Base-by-base conservation (phyloP, 164 flowering plant genomes). In the Taxillus chinensis region DNA sequence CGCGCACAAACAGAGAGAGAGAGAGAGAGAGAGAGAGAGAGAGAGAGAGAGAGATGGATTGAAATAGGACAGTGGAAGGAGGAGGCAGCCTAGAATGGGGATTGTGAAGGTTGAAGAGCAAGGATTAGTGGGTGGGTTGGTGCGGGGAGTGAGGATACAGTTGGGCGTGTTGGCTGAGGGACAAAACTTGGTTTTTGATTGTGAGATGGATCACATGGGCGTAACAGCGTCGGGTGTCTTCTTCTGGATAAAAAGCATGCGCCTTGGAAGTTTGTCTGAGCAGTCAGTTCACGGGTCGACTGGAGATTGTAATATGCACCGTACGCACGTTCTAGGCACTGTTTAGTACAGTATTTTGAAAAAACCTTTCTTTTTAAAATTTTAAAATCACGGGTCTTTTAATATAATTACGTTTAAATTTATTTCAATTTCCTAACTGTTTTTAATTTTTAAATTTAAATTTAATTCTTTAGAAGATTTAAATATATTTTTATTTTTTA, bases 131-230 rank as follows among this genome's bases (percentile, higher is more conserved):
- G 65, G 46, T 3, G 16, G 0, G 38, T 0, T 2, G 39, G 45
- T 40, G 16, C 9, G 15, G 58, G 48, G 27, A 27, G 27, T 27
- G 27, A 27, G 27, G 27, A 9, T 16, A 61, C 77, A 74, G 74
- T 64, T 64, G 37, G 14, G 45, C 56, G 45, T 3, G 12, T 43
- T 2, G 5, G 65, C 70, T 64, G 67, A 9, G 48, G 17, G 73
- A 74, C 77, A 74, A 74, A 49, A 41, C n/a, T 55, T 50, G 52
- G 40, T 60, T 27, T 58, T 63, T 55, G 53, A 62, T 52, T 58
- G 49, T 59, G 55, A 38, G 59, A 42, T 12, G 58, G 15, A 45
- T 56, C 78, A 63, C 78, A 60, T 66, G 75, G 58, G 17, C 55
- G 45, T 60, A 57, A n/a, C 62, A 0, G 49, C 8, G 7, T 6